Evolutionary conservation across 208 protist genomes (phyloP).

Genomic region (Acanthamoeba sp.): DNA sequence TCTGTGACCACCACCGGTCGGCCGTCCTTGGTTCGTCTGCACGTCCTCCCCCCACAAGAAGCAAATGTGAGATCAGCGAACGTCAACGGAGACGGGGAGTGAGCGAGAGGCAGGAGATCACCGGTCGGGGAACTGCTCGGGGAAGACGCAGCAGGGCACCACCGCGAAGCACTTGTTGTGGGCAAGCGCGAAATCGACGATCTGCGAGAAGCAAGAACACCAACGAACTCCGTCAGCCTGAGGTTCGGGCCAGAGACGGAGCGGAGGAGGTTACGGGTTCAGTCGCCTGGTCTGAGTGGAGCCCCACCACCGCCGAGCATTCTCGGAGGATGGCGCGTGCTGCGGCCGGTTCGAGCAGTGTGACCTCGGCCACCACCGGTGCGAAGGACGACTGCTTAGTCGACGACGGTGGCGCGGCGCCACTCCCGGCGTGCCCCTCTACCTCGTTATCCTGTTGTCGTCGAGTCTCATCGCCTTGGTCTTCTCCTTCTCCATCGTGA

Average conservation of each 20-base stretch:
- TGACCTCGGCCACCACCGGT: not conserved
- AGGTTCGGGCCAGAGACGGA: too few relatives aligned
- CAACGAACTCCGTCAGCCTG: too few relatives aligned
- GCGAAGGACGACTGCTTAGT: too few relatives aligned
- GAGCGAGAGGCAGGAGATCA: too few relatives aligned
- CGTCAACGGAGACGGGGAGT: too few relatives aligned
- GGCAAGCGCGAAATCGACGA: constrained; percentile 26
- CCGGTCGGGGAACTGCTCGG: constrained; percentile 23
- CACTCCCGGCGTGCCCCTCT: too few relatives aligned
- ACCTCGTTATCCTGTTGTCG: too few relatives aligned
- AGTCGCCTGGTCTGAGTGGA: constrained; percentile 57
- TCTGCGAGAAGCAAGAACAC: not conserved
- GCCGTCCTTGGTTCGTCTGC: not conserved
- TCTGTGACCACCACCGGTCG: not conserved
- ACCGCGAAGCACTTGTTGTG: constrained; percentile 62
- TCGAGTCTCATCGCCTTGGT: too few relatives aligned
- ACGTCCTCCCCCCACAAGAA: too few relatives aligned
- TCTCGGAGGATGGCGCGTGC: not conserved
- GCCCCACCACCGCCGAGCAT: constrained; percentile 24
- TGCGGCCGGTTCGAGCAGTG: not conserved
- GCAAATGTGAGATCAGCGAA: too few relatives aligned
- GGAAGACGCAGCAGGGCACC: constrained; percentile 51
- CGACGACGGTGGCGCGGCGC: too few relatives aligned
- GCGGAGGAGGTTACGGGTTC: too few relatives aligned
- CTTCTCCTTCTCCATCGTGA: not conserved